A percentile compares a stretch with the other conserved stretches of the same genome.
Conservation (phyloP, 257 asterid genomes). For the Jacaranda copaia region DNA sequence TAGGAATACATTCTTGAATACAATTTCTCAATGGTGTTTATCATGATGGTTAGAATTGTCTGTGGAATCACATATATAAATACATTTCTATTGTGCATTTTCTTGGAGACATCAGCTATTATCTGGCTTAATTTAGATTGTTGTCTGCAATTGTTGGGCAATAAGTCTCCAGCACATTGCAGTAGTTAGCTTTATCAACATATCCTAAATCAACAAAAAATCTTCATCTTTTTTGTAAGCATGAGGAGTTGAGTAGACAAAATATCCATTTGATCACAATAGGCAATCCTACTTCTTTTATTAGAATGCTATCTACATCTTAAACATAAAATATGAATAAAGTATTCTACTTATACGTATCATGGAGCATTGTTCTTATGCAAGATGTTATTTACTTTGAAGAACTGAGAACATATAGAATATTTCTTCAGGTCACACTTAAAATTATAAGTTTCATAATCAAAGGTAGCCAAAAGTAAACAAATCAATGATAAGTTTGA, state of each 20-base stretch:
- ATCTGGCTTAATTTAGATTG: constrained; percentile 82
- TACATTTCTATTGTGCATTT: constrained; percentile 58
- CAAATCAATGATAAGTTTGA: too few species aligned
- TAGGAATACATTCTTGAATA: constrained; percentile 33
- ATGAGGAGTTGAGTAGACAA: constrained; percentile 97
- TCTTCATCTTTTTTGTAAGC: constrained; percentile 94
- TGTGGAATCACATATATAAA: constrained; percentile 63
- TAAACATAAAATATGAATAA: not conserved
- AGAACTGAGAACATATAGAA: too few species aligned
- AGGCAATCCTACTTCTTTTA: constrained; percentile 86
- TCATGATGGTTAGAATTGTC: constrained; percentile 49
- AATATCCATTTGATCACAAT: constrained; percentile 76
- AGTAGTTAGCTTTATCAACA: constrained; percentile 70
- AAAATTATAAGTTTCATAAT: too few species aligned
- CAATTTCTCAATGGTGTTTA: constrained; percentile 32
- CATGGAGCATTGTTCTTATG: not conserved
- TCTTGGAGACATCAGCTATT: constrained; percentile 66
- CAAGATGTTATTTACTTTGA: too few species aligned
- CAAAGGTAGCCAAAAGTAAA: too few species aligned
- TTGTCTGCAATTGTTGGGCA: constrained; percentile 91
- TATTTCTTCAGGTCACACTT: too few species aligned
- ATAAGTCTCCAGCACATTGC: constrained; percentile 98
- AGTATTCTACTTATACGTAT: not conserved
- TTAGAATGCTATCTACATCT: constrained; percentile 47
- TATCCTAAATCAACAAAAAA: constrained; percentile 81